These are phyloP conservation scores for Zygotorulaspora sp. DNA, from an alignment of 805 yeast genomes.

Conservation along the genomic window DNA sequence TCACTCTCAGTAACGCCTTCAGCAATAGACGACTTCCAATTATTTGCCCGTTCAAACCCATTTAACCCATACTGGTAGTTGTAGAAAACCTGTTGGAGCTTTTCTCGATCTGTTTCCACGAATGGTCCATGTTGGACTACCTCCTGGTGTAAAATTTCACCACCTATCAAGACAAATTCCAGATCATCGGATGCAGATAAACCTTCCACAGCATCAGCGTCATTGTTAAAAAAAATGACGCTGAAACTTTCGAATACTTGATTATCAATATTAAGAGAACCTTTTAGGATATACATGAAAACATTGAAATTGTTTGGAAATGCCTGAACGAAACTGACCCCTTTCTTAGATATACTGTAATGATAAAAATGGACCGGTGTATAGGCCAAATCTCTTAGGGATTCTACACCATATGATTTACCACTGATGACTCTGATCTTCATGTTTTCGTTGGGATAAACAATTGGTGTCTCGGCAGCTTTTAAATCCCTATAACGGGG, in stretches of 20 bases:
- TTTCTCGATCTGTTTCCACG: conserved; percentile 66
- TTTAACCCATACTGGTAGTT: conserved; percentile 66
- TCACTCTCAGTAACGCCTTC: conserved; percentile 36
- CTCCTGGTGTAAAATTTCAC: conserved; percentile 66
- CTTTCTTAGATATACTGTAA: conserved; percentile 60
- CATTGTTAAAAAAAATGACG: conserved; percentile 60
- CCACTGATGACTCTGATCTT: conserved; percentile 68
- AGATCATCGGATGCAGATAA: conserved; percentile 45
- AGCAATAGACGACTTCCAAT: conserved; percentile 48
- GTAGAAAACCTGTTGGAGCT: conserved; percentile 61
- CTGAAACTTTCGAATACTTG: conserved; percentile 43
- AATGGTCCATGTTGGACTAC: conserved; percentile 89
- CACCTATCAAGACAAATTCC: conserved; percentile 72
- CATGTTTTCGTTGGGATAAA: conserved; percentile 59
- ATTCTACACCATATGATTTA: conserved; percentile 66
- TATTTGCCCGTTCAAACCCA: conserved; percentile 63
- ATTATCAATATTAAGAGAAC: conserved; percentile 48
- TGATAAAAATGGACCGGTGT: conserved; percentile 77
- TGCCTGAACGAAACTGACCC: conserved; percentile 50
- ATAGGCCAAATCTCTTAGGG: conserved; percentile 69
- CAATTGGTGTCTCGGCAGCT: conserved; percentile 66
- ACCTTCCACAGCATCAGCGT: conserved; percentile 61
- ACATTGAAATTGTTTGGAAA: conserved; percentile 60
- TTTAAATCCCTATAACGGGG: conserved; percentile 79
- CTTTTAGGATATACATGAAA: conserved; percentile 64